A percentile compares a stretch with the other conserved stretches of the same genome.
Evolutionary conservation across 139 green algal species (phyloP).

Genomic region (Chlamydomonas sp.): DNA sequence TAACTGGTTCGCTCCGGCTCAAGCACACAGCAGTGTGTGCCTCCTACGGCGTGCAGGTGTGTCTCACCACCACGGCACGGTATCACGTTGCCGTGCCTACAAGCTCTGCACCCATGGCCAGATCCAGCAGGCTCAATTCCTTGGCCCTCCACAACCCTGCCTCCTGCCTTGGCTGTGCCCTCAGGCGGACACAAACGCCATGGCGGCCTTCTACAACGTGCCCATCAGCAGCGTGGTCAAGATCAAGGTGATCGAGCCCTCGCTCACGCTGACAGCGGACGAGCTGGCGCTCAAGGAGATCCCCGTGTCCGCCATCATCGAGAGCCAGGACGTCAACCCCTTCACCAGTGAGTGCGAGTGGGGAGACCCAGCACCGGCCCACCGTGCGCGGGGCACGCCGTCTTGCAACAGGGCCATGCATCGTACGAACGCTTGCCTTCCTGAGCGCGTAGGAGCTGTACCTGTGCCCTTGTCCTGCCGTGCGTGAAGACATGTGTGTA

Average conservation of each 20-base stretch:
- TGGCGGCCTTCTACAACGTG: slow-evolving; percentile 30
- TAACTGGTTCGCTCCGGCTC: background rate
- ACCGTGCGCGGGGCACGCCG: too few species aligned
- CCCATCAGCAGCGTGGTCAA: slow-evolving; percentile 31
- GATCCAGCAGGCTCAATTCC: background rate
- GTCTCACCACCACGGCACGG: background rate
- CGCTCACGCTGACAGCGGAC: background rate
- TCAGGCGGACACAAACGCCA: slow-evolving; percentile 21
- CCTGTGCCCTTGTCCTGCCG: too few species aligned
- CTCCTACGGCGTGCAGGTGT: background rate
- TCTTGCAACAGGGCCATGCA: too few species aligned
- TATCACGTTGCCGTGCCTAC: background rate
- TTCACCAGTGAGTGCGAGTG: background rate
- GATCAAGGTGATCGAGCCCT: slow-evolving; percentile 34
- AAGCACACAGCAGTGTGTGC: background rate
- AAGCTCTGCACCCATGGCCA: background rate
- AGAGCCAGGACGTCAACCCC: background rate
- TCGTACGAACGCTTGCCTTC: too few species aligned
- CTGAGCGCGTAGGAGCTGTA: too few species aligned
- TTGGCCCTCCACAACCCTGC: background rate
- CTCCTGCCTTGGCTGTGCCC: background rate
- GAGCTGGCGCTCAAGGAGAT: slow-evolving; percentile 32
- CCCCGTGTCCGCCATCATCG: slow-evolving; percentile 18
- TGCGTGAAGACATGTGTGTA: too few species aligned
- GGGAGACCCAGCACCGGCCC: too few species aligned